phyloP scores from a whole-genome alignment of 352 stramenopile genomes.

The Discostella stelligera region DNA sequence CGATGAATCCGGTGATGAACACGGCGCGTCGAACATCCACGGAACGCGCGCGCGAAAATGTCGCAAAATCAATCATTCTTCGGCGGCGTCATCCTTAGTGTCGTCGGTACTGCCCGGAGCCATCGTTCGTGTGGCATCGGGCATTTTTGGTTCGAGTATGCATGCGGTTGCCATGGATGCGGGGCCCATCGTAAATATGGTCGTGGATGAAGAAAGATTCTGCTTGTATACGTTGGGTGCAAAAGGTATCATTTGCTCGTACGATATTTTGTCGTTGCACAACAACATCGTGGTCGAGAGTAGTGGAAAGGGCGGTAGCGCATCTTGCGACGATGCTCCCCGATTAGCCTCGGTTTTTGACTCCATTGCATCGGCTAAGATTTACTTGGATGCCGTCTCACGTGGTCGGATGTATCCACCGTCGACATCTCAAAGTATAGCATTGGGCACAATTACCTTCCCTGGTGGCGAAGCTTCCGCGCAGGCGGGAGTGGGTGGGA shows the following conservation, averaged over 20 bases:
- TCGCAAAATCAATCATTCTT: conserved; percentile 89
- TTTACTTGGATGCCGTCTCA: conserved; percentile 74
- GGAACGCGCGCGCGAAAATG: conserved; percentile 81
- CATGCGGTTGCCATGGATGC: conserved; percentile 82
- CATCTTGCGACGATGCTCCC: neutral
- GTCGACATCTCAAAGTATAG: conserved; percentile 40
- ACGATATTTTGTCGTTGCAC: conserved; percentile 55
- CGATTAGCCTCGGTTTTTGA: conserved; percentile 60
- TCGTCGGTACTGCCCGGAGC: conserved; percentile 71
- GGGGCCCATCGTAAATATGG: conserved; percentile 86
- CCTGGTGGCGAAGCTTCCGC: conserved; percentile 58
- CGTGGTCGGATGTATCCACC: conserved; percentile 66
- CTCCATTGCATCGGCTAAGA: conserved; percentile 50
- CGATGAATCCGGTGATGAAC: conserved; percentile 5
- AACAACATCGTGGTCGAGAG: too few relatives aligned
- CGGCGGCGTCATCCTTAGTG: conserved; percentile 30
- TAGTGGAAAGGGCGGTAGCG: neutral
- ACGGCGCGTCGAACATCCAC: conserved; percentile 15
- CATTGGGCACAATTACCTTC: conserved; percentile 60
- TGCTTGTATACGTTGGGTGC: conserved; percentile 89
- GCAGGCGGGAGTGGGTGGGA: conserved; percentile 74
- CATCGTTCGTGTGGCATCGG: conserved; percentile 78
- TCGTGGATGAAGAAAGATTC: conserved; percentile 86
- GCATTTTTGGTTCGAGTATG: conserved; percentile 73
- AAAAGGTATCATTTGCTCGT: conserved; percentile 71